These are phyloP conservation scores for Talaromyces trachyspermus DNA, from an alignment of 495 filamentous ascomycete species.

Conservation along the genomic window DNA sequence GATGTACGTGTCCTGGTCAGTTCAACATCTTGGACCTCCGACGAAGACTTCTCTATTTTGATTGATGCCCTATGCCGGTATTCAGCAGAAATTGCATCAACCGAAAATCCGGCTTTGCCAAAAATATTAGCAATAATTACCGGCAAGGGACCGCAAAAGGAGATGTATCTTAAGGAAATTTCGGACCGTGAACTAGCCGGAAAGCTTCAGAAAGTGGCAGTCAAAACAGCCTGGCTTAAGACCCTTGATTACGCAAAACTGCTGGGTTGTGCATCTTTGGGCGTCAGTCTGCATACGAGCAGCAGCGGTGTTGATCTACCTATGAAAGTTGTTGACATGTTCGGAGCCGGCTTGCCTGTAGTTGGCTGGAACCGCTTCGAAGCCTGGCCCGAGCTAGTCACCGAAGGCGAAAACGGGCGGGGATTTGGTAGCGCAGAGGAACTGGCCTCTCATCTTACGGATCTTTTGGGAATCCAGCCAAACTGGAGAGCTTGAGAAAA, in stretches of 20 bases:
- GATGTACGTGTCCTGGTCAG: conserved; percentile 66
- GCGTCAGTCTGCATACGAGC: conserved; percentile 85
- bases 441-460: conserved; percentile 48
- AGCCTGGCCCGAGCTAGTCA: conserved; percentile 80
- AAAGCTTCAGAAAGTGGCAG: conserved; percentile 57
- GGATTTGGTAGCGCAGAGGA: conserved; percentile 66
- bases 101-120: conserved; percentile 37
- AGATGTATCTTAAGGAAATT: conserved; percentile 63
- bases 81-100: conserved; percentile 42
- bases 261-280: conserved; percentile 82
- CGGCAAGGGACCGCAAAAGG: conserved; percentile 80
- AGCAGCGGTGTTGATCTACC: conserved; percentile 92
- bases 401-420: conserved; percentile 74
- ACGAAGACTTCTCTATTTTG: conserved; percentile 88
- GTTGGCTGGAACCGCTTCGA: conserved; percentile 75
- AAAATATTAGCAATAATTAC: conserved; percentile 82
- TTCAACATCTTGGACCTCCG: conserved; percentile 92
- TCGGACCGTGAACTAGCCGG: conserved; percentile 46
- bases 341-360: conserved; percentile 87
- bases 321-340: conserved; percentile 99
- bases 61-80: conserved; percentile 78
- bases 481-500: conserved; percentile 54
- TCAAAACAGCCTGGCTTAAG: conserved; percentile 76
- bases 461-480: conserved; percentile 51
- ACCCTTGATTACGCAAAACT: conserved; percentile 77